Conservation (phyloP, 1,284 basidiomycete species). For the Cystobasidiaceae sp. region DNA sequence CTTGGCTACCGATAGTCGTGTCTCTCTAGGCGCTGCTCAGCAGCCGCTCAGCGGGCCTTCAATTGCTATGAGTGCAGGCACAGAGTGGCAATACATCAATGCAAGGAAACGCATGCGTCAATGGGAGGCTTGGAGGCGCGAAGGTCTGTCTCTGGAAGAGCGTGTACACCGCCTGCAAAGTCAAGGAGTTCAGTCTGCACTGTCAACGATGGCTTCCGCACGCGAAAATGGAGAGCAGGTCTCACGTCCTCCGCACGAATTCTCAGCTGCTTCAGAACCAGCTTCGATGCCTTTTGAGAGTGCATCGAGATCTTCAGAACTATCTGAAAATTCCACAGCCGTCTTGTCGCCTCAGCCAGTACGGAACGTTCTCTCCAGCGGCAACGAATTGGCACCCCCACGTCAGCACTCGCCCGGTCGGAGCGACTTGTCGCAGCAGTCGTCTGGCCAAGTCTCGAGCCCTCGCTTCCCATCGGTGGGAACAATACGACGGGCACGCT, state of each 20-base stretch:
- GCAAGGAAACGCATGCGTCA: background rate
- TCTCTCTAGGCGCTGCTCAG: background rate
- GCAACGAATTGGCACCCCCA: background rate
- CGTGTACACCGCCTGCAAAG: constrained; percentile 8
- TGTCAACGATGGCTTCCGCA: too few species aligned
- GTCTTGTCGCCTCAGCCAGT: too few species aligned
- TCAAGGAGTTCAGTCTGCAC: too few species aligned
- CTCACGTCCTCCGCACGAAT: too few species aligned
- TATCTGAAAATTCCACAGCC: too few species aligned
- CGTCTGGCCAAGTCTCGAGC: background rate
- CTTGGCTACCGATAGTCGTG: background rate
- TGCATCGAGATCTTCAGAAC: too few species aligned
- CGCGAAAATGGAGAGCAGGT: too few species aligned
- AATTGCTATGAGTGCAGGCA: background rate
- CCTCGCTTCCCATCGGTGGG: constrained; percentile 25
- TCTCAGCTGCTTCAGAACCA: too few species aligned
- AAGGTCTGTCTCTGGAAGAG: constrained; percentile 10
- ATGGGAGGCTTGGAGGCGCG: constrained; percentile 29
- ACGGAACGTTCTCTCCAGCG: too few species aligned
- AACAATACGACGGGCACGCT: constrained; percentile 1
- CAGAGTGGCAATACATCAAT: background rate
- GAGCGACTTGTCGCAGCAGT: background rate
- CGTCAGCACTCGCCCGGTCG: background rate
- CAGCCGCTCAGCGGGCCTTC: background rate
- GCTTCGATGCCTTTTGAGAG: too few species aligned